Evolutionary conservation across 2,329 filamentous ascomycete species (phyloP).

Genomic region (Harringtonia lauricola): DNA sequence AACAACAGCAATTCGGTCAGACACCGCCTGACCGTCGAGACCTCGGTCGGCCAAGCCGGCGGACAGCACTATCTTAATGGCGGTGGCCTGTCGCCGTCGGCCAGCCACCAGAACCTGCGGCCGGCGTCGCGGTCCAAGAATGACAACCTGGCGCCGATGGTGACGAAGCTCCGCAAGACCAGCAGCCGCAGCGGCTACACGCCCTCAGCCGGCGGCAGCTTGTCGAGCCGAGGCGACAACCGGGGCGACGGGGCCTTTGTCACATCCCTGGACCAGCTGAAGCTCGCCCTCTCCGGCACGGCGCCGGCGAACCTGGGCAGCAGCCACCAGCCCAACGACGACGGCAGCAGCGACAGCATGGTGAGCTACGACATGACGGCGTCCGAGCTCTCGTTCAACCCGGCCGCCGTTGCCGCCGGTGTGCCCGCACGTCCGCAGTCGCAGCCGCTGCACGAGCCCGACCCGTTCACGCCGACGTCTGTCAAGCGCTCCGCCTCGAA

Average conservation of each 20-base stretch:
- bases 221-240: conserved; percentile 19
- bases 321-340: conserved; percentile 30
- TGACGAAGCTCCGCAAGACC: conserved; percentile 38
- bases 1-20: conserved; percentile 13
- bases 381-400: conserved; percentile 56
- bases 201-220: conserved; percentile 22
- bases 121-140: conserved; percentile 30
- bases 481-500: conserved; percentile 8
- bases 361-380: conserved; percentile 57
- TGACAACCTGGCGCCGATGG: conserved; percentile 19
- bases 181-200: conserved; percentile 42
- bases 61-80: conserved; percentile 16
- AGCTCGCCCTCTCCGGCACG: conserved; percentile 47
- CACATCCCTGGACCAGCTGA: conserved; percentile 53
- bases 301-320: conserved; percentile 19
- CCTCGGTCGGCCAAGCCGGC: conserved; percentile 6
- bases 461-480: conserved; percentile 14
- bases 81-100: conserved; percentile 30
- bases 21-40: conserved; percentile 43
- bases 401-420: conserved; percentile 12
- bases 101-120: conserved; percentile 38
- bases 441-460: conserved; percentile 11
- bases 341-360: conserved; percentile 55
- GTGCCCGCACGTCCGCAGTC: background rate
- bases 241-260: conserved; percentile 23